phyloP scores from a whole-genome alignment of 2,329 filamentous ascomycete species.

The Neoascochyta sp. region DNA sequence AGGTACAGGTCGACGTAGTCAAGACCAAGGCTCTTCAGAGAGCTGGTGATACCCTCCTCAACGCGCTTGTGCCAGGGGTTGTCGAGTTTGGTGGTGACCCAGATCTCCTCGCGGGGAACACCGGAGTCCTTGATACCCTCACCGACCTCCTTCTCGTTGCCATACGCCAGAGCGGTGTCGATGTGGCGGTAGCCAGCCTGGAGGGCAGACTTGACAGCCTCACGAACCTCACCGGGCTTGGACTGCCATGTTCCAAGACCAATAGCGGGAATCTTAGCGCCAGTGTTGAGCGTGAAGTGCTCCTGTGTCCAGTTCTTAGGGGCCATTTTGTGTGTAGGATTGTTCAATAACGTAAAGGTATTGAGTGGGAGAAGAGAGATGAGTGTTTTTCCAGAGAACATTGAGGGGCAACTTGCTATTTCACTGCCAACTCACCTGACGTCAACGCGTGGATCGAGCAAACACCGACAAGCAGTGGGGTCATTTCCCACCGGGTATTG shows the following conservation, averaged over 20 bases:
- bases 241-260: conserved; percentile 81
- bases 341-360: too few species aligned
- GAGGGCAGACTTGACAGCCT: conserved; percentile 68
- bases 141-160: conserved; percentile 73
- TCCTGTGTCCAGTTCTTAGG: conserved; percentile 39
- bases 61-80: conserved; percentile 69
- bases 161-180: conserved; percentile 73
- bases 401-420: conserved; percentile 7
- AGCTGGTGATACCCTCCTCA: conserved; percentile 56
- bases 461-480: conserved; percentile 6
- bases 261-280: conserved; percentile 72
- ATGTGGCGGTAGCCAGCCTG: conserved; percentile 69
- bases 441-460: conserved; percentile 12
- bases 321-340: too few species aligned
- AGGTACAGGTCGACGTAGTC: conserved; percentile 68
- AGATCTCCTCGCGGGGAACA: conserved; percentile 65
- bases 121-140: conserved; percentile 64
- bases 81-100: conserved; percentile 78
- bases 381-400: conserved; percentile 1
- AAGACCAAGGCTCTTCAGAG: conserved; percentile 59
- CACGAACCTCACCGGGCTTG: conserved; percentile 61
- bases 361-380: conserved; percentile 2
- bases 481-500: conserved; percentile 9
- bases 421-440: conserved; percentile 8
- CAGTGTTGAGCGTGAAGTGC: conserved; percentile 44